phyloP scores from a whole-genome alignment of 331 rosid species.

The Spiraea crenata region DNA sequence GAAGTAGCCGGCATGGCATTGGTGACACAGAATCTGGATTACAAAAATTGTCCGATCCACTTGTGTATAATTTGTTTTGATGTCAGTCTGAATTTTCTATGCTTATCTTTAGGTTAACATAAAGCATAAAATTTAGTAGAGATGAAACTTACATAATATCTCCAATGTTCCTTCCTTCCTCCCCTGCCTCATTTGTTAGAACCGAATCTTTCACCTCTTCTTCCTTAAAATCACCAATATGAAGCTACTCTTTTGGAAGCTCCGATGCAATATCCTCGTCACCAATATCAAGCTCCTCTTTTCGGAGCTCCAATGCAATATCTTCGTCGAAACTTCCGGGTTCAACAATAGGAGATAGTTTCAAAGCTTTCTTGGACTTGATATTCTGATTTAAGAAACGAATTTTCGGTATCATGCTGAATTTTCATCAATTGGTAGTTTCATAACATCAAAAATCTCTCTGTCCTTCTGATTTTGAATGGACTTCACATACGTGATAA shows the following conservation, averaged over 20 bases:
- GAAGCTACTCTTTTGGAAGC: too few species aligned
- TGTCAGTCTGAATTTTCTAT: background rate
- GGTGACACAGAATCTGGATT: background rate
- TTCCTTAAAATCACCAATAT: constrained; percentile 27
- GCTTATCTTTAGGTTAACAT: background rate
- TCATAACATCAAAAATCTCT: constrained; percentile 73
- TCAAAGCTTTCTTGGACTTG: constrained; percentile 37
- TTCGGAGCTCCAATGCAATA: constrained; percentile 29
- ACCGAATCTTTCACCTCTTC: constrained; percentile 45
- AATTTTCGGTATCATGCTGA: constrained; percentile 79
- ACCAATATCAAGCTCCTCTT: constrained; percentile 38
- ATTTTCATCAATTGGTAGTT: constrained; percentile 63
- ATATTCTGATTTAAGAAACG: constrained; percentile 62
- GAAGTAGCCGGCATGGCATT: background rate
- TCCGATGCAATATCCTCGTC: too few species aligned
- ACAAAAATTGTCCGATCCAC: too few species aligned
- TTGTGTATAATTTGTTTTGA: background rate
- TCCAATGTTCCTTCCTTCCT: constrained; percentile 35
- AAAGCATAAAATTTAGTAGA: background rate
- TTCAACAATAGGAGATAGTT: constrained; percentile 29
- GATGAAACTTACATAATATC: constrained; percentile 46
- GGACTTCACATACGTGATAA: constrained; percentile 69
- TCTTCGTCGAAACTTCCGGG: constrained; percentile 41
- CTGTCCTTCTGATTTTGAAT: constrained; percentile 67
- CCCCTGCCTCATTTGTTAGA: constrained; percentile 29